Conservation (phyloP, 441 rosid genomes). For the Geranium incanum region DNA sequence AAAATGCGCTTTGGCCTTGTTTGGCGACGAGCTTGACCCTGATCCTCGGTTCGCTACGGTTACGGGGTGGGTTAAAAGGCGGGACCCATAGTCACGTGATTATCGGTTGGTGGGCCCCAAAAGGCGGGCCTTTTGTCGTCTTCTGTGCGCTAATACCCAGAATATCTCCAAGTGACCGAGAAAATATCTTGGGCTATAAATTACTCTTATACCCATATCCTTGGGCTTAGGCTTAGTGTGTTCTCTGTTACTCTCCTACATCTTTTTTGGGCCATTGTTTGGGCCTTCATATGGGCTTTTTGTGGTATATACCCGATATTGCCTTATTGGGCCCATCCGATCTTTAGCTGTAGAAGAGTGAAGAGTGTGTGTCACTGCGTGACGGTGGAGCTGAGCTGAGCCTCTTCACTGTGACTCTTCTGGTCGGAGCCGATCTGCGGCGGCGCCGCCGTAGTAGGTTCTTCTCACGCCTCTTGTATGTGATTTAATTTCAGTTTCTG, state of each 20-base stretch:
- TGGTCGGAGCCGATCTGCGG: neutral
- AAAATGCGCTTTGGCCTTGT: neutral
- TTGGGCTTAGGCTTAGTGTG: neutral
- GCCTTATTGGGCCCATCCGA: neutral
- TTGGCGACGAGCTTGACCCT: neutral
- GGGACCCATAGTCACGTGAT: slow-evolving; percentile 1
- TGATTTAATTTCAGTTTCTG: too few species aligned
- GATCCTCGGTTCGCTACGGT: neutral
- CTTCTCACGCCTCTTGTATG: neutral
- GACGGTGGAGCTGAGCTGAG: neutral
- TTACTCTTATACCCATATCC: neutral
- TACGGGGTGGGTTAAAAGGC: neutral
- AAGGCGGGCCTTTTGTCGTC: neutral
- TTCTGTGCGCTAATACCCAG: neutral
- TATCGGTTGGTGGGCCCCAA: neutral
- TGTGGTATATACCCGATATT: neutral
- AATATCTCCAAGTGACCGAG: neutral
- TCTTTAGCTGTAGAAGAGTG: neutral
- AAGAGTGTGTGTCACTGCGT: neutral
- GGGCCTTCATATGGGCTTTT: neutral
- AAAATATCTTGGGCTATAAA: neutral
- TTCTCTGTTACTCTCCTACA: too few species aligned
- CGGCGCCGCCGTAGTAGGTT: neutral
- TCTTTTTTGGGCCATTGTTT: neutral
- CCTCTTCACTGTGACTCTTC: neutral